Conservation (phyloP, 441 rosid species). For the Syzygium syzygioides region DNA sequence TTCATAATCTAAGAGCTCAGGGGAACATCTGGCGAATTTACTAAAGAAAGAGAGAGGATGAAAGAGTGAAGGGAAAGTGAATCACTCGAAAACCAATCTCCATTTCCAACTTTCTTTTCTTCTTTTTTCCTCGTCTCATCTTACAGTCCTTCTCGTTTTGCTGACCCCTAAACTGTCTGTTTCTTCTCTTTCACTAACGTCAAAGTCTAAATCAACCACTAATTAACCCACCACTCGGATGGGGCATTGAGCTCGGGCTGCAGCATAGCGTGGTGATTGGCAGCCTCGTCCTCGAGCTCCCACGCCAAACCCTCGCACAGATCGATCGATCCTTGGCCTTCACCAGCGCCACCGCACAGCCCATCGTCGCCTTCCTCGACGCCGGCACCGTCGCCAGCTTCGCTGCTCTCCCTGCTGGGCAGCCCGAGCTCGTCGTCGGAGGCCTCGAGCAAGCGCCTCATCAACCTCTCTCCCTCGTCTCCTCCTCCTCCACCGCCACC, state of each 20-base stretch:
- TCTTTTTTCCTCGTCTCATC: neutral
- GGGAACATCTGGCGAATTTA: neutral
- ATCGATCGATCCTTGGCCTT: neutral
- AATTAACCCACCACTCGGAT: neutral
- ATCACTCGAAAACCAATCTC: neutral
- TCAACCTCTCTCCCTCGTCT: constrained; percentile 4
- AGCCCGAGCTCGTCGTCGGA: constrained; percentile 18
- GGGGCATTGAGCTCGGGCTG: neutral
- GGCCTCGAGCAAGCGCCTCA: constrained; percentile 16
- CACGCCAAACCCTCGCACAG: neutral
- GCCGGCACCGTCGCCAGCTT: neutral
- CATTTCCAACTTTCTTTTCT: neutral
- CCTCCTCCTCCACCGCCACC: neutral
- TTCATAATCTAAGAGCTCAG: neutral
- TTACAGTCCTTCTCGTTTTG: neutral
- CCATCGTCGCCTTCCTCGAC: neutral
- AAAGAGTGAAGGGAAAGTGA: neutral
- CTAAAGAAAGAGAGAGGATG: neutral
- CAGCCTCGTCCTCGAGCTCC: constrained; percentile 11
- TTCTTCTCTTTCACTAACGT: neutral
- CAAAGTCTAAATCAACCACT: neutral
- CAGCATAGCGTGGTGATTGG: neutral
- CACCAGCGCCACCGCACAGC: neutral
- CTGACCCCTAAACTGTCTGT: neutral
- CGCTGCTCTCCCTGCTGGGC: neutral